Percentiles rank a stretch among this genome's conserved stretches.
These are phyloP conservation scores for Cyclotella distinguenda DNA, from an alignment of 108 stramenopile genomes.

Conservation along the genomic window DNA sequence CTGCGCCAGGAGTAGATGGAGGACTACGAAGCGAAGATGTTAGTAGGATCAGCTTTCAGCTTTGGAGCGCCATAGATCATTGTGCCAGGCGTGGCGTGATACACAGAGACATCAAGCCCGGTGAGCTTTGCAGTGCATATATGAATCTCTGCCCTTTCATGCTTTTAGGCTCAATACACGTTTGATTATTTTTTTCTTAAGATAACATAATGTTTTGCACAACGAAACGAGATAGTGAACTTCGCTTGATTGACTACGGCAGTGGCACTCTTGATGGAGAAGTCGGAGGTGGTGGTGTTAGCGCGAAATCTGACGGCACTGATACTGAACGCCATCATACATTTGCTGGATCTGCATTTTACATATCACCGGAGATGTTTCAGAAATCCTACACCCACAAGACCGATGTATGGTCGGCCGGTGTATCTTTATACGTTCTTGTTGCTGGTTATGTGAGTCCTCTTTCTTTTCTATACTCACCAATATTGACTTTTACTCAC, in stretches of 20 bases:
- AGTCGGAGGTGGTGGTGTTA: constrained; percentile 3
- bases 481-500: background rate
- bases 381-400: constrained; percentile 54
- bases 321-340: constrained; percentile 56
- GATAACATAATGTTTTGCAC: constrained; percentile 72
- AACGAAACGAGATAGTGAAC: constrained; percentile 46
- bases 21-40: constrained; percentile 84
- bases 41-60: constrained; percentile 75
- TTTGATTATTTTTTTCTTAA: background rate
- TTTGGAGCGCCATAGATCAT: constrained; percentile 72
- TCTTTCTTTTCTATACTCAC: background rate
- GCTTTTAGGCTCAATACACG: background rate
- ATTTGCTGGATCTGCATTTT: constrained; percentile 83
- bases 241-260: constrained; percentile 85
- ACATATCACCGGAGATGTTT: constrained; percentile 85
- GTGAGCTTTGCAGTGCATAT: constrained; percentile 21
- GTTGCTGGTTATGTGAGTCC: constrained; percentile 66
- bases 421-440: constrained; percentile 74
- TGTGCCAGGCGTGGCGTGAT: constrained; percentile 69
- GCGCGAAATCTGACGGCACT: constrained; percentile 5
- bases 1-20: constrained; percentile 33
- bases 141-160: background rate
- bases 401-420: constrained; percentile 76
- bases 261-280: constrained; percentile 59
- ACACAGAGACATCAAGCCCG: constrained; percentile 67